Evolutionary conservation across 345 rosid species (phyloP).

Genomic region (Salix viminalis): DNA sequence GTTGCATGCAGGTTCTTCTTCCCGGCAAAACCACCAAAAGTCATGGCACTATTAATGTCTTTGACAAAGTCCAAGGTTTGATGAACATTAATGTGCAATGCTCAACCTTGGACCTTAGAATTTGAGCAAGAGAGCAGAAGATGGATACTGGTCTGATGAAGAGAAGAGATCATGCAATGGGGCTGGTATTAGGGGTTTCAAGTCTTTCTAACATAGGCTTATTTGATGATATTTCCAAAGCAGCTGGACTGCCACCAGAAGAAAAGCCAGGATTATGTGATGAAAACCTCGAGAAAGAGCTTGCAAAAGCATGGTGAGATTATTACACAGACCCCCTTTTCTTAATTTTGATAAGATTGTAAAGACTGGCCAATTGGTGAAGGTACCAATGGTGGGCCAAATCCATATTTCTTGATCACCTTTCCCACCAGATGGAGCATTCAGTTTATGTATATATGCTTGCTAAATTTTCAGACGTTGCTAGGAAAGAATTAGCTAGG

Average conservation of each 20-base stretch:
- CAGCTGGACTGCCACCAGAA: conserved; percentile 91
- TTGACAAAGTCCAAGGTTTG: conserved; percentile 25
- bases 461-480: neutral
- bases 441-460: neutral
- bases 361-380: conserved; percentile 4
- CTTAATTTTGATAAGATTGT: neutral
- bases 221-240: conserved; percentile 26
- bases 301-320: conserved; percentile 99
- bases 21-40: conserved; percentile 28
- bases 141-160: conserved; percentile 20
- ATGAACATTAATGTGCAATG: conserved; percentile 17
- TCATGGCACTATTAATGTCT: conserved; percentile 8
- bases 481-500: neutral
- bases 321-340: conserved; percentile 34
- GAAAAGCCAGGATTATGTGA: conserved; percentile 75
- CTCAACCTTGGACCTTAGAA: conserved; percentile 21
- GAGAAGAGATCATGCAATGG: conserved; percentile 54
- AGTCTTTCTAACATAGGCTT: conserved; percentile 31
- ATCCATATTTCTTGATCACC: too few relatives aligned
- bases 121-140: conserved; percentile 16
- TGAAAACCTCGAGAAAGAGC: conserved; percentile 74
- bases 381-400: conserved; percentile 66
- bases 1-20: conserved; percentile 36
- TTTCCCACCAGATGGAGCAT: neutral
- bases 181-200: conserved; percentile 50